phyloP scores from a whole-genome alignment of 1,139 yeast species.

The Kodamaea arcana region DNA sequence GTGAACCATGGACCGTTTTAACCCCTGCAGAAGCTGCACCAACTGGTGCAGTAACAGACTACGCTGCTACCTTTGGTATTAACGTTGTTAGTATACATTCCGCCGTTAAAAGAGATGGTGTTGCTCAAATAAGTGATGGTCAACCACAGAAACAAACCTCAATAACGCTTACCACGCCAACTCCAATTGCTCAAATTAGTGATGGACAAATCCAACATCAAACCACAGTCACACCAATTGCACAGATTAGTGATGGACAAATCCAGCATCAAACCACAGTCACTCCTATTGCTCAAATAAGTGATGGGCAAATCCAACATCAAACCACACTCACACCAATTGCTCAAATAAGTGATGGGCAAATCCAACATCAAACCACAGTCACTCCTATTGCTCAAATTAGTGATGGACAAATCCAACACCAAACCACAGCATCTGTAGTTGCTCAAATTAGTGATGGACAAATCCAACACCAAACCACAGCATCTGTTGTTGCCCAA shows the following conservation, averaged over 20 bases:
- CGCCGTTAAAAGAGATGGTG: constrained; percentile 25
- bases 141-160: constrained; percentile 36
- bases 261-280: constrained; percentile 41
- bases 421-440: constrained; percentile 27
- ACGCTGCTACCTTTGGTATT: constrained; percentile 62
- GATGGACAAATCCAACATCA: constrained; percentile 54
- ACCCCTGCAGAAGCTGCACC: constrained; percentile 56
- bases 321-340: constrained; percentile 25
- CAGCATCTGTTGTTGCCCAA: constrained; percentile 18
- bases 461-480: constrained; percentile 34
- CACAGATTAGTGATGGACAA: constrained; percentile 55
- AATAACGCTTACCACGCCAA: constrained; percentile 6
- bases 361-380: constrained; percentile 46
- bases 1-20: constrained; percentile 71
- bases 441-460: constrained; percentile 29
- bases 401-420: constrained; percentile 49
- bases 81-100: constrained; percentile 51
- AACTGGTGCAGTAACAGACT: constrained; percentile 59
- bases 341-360: constrained; percentile 43
- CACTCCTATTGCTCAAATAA: constrained; percentile 31
- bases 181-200: constrained; percentile 33
- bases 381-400: constrained; percentile 48
- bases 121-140: constrained; percentile 34
- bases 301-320: constrained; percentile 39
- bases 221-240: constrained; percentile 41